Evolutionary conservation across 1,284 basidiomycete genomes (phyloP).

Genomic region (Boletellus deceptivus): DNA sequence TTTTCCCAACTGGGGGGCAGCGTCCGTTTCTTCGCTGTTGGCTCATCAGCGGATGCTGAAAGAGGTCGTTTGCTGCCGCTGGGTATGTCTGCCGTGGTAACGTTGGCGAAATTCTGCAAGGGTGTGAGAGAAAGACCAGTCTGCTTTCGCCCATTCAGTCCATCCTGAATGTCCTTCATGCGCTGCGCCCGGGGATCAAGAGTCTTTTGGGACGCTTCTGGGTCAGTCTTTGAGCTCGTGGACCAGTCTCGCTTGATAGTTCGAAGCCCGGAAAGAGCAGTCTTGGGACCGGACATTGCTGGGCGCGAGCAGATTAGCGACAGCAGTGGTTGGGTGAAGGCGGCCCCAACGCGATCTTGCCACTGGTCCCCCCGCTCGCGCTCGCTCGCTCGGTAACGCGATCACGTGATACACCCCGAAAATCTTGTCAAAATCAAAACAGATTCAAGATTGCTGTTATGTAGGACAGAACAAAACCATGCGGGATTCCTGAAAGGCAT

Average conservation of each 20-base stretch:
- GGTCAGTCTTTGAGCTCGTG: constrained; percentile 35
- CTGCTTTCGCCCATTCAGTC: constrained; percentile 24
- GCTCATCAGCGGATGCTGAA: constrained; percentile 31
- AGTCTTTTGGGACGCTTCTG: constrained; percentile 26
- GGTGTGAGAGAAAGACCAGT: constrained; percentile 21
- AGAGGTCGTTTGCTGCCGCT: constrained; percentile 48
- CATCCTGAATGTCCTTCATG: constrained; percentile 50
- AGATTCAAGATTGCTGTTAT: constrained; percentile 6
- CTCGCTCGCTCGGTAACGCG: constrained; percentile 18
- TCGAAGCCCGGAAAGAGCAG: constrained; percentile 45
- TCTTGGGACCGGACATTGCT: constrained; percentile 36
- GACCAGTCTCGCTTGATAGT: constrained; percentile 49
- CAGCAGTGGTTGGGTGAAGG: no score
- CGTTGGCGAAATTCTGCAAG: constrained; percentile 11
- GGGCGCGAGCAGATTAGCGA: not conserved
- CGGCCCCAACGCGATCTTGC: not conserved
- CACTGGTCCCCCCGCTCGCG: not conserved
- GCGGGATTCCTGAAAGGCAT: constrained; percentile 21
- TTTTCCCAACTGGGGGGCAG: constrained; percentile 51
- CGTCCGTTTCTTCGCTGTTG: constrained; percentile 51
- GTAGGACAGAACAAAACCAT: constrained; percentile 37
- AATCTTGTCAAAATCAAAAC: no score
- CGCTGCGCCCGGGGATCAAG: constrained; percentile 43
- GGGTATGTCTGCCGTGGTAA: constrained; percentile 32
- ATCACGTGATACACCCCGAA: constrained; percentile 17